Conservation (phyloP, 139 green algal species). For the Chlorella sp. region DNA sequence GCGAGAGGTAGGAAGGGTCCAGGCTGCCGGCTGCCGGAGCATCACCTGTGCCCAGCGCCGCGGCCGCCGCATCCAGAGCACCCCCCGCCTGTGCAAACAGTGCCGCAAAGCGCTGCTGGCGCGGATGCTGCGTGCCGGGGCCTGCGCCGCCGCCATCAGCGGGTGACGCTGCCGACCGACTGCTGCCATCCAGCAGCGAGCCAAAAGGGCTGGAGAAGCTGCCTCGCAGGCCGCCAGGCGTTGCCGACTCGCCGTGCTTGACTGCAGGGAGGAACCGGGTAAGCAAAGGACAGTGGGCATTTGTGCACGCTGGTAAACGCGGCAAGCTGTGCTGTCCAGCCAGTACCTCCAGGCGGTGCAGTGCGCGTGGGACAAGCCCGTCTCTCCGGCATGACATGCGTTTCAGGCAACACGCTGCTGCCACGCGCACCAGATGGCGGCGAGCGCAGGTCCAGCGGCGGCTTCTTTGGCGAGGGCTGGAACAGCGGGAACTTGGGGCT, state of each 20-base stretch:
- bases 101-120: constrained; percentile 4
- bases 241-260: too few species aligned
- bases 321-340: not conserved
- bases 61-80: not conserved
- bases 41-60: not conserved
- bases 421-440: constrained; percentile 9
- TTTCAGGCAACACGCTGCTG: too few species aligned
- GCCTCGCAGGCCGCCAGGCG: constrained; percentile 2
- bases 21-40: not conserved
- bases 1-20: constrained; percentile 9
- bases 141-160: not conserved
- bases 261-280: not conserved
- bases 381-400: too few species aligned
- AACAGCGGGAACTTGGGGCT: constrained; percentile 37
- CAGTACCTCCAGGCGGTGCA: not conserved
- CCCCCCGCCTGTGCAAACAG: constrained; percentile 29
- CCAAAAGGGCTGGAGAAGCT: constrained; percentile 41
- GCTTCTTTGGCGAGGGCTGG: constrained; percentile 30
- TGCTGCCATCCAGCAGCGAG: constrained; percentile 38
- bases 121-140: not conserved
- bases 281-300: not conserved
- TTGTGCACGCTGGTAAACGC: not conserved
- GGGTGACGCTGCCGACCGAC: not conserved
- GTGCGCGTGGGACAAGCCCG: not conserved
- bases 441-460: not conserved